Evolutionary conservation across 768 basidiomycete genomes (phyloP).

Genomic region (Amanita fuliginea): DNA sequence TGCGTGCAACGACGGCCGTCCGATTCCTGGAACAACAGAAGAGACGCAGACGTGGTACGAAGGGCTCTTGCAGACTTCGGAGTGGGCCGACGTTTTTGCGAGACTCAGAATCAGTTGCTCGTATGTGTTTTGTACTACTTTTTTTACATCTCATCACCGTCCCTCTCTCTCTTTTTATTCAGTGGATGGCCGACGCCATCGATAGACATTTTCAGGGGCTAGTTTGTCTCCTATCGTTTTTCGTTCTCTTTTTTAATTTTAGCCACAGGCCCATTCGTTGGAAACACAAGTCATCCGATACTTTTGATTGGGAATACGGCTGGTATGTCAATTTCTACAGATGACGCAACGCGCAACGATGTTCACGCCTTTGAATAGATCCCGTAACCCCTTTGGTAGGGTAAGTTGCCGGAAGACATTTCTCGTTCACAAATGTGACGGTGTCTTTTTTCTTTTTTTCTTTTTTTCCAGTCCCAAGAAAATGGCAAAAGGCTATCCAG

Average conservation of each 20-base stretch:
- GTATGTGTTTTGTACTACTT: constrained; percentile 13
- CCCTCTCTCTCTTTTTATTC: no score
- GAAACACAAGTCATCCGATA: constrained; percentile 11
- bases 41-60: constrained; percentile 12
- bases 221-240: not conserved
- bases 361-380: not conserved
- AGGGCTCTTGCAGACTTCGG: constrained; percentile 13
- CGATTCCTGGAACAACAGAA: constrained; percentile 12
- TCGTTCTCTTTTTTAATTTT: not conserved
- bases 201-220: not conserved
- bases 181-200: not conserved
- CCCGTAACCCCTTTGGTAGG: constrained; percentile 1
- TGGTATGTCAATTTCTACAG: constrained; percentile 1
- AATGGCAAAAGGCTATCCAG: constrained; percentile 8
- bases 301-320: constrained; percentile 17
- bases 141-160: no score
- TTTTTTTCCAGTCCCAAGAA: constrained; percentile 11
- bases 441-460: no score
- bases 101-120: constrained; percentile 16
- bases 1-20: constrained; percentile 24
- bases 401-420: not conserved
- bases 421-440: not conserved
- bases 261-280: constrained; percentile 5
- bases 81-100: constrained; percentile 20
- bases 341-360: constrained; percentile 4